phyloP scores from a whole-genome alignment of 805 yeast species.

The Saccharomycopsis babjevae region DNA sequence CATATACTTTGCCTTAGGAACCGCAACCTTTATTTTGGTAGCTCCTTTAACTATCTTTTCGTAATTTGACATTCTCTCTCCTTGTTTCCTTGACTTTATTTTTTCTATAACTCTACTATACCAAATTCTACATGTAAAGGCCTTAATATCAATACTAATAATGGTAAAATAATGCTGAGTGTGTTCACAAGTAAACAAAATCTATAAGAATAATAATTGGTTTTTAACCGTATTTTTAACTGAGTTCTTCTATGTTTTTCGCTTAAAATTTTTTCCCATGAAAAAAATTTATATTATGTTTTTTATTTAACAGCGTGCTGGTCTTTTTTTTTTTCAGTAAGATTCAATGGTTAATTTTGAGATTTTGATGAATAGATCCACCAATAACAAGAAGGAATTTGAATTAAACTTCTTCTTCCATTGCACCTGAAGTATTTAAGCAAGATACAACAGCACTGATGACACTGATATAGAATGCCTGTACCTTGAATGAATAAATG shows the following conservation, averaged over 20 bases:
- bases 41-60: constrained; percentile 38
- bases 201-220: too few species aligned
- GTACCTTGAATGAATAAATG: too few species aligned
- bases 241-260: background rate
- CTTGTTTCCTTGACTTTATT: background rate
- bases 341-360: background rate
- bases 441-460: too few species aligned
- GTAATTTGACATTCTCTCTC: constrained; percentile 14
- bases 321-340: background rate
- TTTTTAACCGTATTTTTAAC: background rate
- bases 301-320: background rate
- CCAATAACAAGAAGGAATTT: too few species aligned
- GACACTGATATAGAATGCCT: too few species aligned
- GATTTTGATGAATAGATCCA: background rate
- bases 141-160: too few species aligned
- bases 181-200: too few species aligned
- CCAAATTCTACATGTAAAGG: background rate
- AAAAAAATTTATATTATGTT: background rate
- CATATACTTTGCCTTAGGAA: constrained; percentile 94
- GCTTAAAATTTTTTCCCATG: background rate
- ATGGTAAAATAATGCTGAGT: too few species aligned
- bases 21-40: constrained; percentile 75
- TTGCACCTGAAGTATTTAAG: too few species aligned
- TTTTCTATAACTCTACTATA: background rate
- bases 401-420: too few species aligned